These are phyloP conservation scores for Capronia americana DNA, from an alignment of 2,329 filamentous ascomycete species.

Conservation along the genomic window DNA sequence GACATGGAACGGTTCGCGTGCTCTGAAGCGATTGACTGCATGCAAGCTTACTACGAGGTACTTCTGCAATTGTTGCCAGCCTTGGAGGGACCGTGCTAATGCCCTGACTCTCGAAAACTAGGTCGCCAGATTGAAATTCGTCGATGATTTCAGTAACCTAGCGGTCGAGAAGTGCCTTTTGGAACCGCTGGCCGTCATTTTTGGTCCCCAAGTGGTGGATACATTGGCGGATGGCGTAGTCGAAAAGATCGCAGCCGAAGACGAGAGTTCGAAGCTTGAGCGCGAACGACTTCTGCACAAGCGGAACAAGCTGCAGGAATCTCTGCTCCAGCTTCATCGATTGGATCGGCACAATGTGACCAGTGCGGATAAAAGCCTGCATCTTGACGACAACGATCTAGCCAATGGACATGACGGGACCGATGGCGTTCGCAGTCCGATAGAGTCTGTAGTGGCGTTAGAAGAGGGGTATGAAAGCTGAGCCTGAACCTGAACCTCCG, in stretches of 20 bases:
- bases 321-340: slow-evolving; percentile 18
- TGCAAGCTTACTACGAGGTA: slow-evolving; percentile 55
- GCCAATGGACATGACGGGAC: neutral
- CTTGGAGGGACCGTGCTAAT: neutral
- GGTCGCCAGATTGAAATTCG: slow-evolving; percentile 51
- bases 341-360: slow-evolving; percentile 26
- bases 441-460: neutral
- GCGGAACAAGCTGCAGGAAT: slow-evolving; percentile 10
- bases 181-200: slow-evolving; percentile 41
- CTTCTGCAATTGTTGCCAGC: neutral
- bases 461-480: neutral
- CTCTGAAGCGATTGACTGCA: slow-evolving; percentile 49
- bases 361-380: slow-evolving; percentile 1
- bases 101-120: slow-evolving; percentile 27
- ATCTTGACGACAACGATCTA: neutral
- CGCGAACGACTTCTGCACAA: slow-evolving; percentile 24
- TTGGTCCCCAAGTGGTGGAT: slow-evolving; percentile 38
- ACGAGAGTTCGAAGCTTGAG: slow-evolving; percentile 32
- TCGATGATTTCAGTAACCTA: slow-evolving; percentile 50
- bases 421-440: neutral
- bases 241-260: slow-evolving; percentile 40
- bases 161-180: slow-evolving; percentile 48
- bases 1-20: slow-evolving; percentile 50
- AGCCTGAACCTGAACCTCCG: neutral
- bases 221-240: slow-evolving; percentile 38